These are phyloP conservation scores for Dryas octopetala DNA, from an alignment of 306 rosid species.

Conservation along the genomic window DNA sequence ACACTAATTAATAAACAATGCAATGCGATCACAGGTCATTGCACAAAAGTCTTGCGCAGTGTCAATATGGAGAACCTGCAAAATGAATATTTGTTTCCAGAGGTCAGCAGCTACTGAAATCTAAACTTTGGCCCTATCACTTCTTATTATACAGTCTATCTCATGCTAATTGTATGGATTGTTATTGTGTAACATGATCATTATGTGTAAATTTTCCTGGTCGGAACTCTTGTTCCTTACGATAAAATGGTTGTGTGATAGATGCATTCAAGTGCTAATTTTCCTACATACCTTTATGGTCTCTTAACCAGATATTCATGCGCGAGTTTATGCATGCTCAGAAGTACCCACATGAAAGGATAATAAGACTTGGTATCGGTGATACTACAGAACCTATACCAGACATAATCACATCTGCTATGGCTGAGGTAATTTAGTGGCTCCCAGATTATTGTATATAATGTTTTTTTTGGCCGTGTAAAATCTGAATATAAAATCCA, in stretches of 20 bases:
- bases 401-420: constrained; percentile 48
- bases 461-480: background rate
- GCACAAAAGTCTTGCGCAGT: constrained; percentile 52
- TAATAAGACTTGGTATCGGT: constrained; percentile 64
- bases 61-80: constrained; percentile 59
- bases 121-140: background rate
- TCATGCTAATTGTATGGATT: background rate
- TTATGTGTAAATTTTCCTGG: background rate
- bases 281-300: background rate
- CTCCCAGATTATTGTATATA: background rate
- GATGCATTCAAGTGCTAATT: background rate
- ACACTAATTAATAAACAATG: background rate
- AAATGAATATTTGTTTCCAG: constrained; percentile 59
- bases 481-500: background rate
- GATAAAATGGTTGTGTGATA: background rate
- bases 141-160: background rate
- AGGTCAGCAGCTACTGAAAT: constrained; percentile 39
- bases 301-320: constrained; percentile 40
- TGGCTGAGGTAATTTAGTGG: constrained; percentile 55
- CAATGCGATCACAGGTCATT: constrained; percentile 28
- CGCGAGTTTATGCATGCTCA: constrained; percentile 38
- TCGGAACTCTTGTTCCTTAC: background rate
- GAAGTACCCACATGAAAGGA: constrained; percentile 44
- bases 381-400: constrained; percentile 74
- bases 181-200: background rate